Conservation (phyloP, 495 filamentous ascomycete species). For the Hyaloscypha variabilis region DNA sequence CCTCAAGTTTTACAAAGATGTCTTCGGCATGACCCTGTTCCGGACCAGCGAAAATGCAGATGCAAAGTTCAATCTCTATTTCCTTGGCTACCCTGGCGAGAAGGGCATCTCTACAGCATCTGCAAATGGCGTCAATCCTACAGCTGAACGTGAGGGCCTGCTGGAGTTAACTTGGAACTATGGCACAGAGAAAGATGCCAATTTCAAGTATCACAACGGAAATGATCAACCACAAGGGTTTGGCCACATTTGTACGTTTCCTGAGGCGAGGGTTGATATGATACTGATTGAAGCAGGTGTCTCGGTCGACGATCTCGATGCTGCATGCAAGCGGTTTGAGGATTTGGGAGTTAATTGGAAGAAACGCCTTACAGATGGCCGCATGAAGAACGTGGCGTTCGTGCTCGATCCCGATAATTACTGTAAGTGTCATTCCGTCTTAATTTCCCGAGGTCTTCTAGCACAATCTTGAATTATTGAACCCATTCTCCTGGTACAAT, state of each 20-base stretch:
- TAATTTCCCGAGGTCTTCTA: too few species aligned
- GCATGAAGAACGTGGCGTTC: conserved; percentile 96
- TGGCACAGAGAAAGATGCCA: conserved; percentile 87
- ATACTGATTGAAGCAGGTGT: conserved; percentile 53
- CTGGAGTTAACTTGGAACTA: conserved; percentile 97
- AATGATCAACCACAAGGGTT: conserved; percentile 93
- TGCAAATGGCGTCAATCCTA: conserved; percentile 58
- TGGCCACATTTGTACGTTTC: conserved; percentile 79
- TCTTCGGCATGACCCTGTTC: conserved; percentile 83
- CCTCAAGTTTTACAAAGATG: conserved; percentile 87
- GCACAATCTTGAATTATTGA: too few species aligned
- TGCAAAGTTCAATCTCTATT: conserved; percentile 86
- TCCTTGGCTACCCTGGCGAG: conserved; percentile 76
- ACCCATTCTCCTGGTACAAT: too few species aligned
- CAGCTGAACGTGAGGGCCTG: conserved; percentile 76
- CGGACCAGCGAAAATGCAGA: conserved; percentile 70
- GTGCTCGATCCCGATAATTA: conserved; percentile 90
- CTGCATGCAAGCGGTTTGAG: conserved; percentile 85
- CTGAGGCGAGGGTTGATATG: not conserved
- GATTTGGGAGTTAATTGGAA: conserved; percentile 83
- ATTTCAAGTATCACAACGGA: conserved; percentile 88
- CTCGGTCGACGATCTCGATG: conserved; percentile 86
- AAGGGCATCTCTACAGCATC: conserved; percentile 48
- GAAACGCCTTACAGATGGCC: conserved; percentile 88
- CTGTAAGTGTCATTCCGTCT: conserved; percentile 5